Conservation (phyloP, 306 rosid genomes). For the Cercis canadensis region DNA sequence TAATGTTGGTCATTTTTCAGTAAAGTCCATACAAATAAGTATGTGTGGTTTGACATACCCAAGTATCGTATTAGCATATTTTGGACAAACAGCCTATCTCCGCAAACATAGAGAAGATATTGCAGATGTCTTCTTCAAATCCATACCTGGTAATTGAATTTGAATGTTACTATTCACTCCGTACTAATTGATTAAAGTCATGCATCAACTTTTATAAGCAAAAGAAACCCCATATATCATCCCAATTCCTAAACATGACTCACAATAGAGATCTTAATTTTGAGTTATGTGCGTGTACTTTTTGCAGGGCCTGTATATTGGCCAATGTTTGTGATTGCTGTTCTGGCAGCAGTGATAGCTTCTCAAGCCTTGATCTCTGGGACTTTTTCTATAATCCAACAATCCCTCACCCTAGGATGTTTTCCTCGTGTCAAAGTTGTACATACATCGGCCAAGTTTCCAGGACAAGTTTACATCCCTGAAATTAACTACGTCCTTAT, state of each 20-base stretch:
- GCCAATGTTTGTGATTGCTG: not conserved
- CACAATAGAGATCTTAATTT: too few species aligned
- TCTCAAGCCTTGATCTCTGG: not conserved
- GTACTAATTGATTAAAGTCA: too few species aligned
- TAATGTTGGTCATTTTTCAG: slow-evolving; percentile 34
- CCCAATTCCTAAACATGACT: too few species aligned
- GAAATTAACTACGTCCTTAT: not conserved
- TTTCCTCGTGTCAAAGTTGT: not conserved
- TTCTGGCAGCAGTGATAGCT: not conserved
- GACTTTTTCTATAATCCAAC: not conserved
- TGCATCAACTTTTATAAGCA: too few species aligned
- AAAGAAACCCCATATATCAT: not conserved
- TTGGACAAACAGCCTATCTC: too few species aligned
- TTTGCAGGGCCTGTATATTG: not conserved
- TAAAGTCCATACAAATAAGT: slow-evolving; percentile 26
- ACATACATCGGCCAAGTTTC: not conserved
- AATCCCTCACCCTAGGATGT: not conserved
- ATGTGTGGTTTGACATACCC: slow-evolving; percentile 17
- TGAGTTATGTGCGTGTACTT: too few species aligned
- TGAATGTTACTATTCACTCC: too few species aligned
- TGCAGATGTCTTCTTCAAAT: too few species aligned
- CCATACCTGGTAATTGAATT: too few species aligned
- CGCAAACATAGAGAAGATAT: too few species aligned
- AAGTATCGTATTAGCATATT: too few species aligned
- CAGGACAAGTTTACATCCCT: not conserved